Percentiles rank a stretch among this genome's conserved stretches.
Conservation (phyloP, 441 rosid genomes). For the Adansonia madagascariensis region DNA sequence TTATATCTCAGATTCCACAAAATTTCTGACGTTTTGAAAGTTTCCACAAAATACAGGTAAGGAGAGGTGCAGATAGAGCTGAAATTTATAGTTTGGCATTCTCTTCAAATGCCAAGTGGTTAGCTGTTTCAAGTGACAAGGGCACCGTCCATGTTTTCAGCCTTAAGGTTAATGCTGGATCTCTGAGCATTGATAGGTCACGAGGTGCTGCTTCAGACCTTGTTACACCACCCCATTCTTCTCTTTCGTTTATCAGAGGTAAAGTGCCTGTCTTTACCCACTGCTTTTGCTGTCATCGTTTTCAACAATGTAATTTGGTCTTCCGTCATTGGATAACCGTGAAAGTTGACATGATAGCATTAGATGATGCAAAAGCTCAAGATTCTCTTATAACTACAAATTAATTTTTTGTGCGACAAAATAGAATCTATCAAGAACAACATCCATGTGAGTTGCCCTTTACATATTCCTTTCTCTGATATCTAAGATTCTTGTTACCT, state of each 20-base stretch:
- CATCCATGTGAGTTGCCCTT: background rate
- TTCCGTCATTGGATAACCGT: background rate
- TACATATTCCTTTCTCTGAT: background rate
- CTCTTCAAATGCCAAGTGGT: constrained; percentile 63
- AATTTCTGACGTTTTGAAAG: background rate
- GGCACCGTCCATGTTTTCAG: constrained; percentile 72
- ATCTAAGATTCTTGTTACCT: background rate
- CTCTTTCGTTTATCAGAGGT: constrained; percentile 65
- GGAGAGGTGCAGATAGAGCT: constrained; percentile 80
- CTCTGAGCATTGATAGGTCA: constrained; percentile 42
- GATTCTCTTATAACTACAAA: constrained; percentile 1
- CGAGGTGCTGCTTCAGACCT: constrained; percentile 32
- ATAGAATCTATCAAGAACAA: background rate
- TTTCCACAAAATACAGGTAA: constrained; percentile 42
- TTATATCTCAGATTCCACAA: background rate
- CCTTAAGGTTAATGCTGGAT: constrained; percentile 57
- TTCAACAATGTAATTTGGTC: background rate
- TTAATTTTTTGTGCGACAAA: background rate
- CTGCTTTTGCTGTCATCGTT: background rate
- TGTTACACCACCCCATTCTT: constrained; percentile 42
- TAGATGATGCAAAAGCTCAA: background rate
- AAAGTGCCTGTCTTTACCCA: background rate
- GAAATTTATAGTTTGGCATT: constrained; percentile 74
- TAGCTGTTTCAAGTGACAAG: constrained; percentile 76
- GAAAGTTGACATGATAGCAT: background rate